Conservation (phyloP, 2,329 filamentous ascomycete genomes). For the Colletotrichum paranaense region DNA sequence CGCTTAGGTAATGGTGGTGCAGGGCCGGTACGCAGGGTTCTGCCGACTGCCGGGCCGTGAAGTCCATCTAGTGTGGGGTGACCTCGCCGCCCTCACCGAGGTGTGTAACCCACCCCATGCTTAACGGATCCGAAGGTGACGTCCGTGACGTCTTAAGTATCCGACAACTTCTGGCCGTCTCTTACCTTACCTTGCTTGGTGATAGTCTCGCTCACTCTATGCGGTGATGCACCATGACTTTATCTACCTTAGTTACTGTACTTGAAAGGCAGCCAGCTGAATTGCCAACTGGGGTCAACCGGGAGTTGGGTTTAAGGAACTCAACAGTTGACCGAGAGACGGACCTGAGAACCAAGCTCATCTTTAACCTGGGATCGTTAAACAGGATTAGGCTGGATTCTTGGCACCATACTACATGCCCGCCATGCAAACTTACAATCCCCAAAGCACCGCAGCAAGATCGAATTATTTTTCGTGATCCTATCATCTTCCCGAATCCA, state of each 20-base stretch:
- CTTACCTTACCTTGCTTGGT: background rate
- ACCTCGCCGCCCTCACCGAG: background rate
- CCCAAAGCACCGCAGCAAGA: background rate
- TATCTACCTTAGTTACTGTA: too few species aligned
- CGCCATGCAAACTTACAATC: background rate
- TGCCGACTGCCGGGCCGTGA: slow-evolving; percentile 20
- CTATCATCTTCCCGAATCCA: background rate
- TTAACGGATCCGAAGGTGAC: background rate
- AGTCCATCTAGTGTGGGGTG: background rate
- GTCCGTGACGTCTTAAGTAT: background rate
- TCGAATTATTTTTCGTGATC: background rate
- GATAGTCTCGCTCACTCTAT: background rate
- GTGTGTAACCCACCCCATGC: background rate
- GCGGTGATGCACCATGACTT: background rate
- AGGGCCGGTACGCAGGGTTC: slow-evolving; percentile 21
- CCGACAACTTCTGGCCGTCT: background rate
- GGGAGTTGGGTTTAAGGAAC: background rate
- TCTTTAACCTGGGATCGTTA: background rate
- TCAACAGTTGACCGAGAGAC: background rate
- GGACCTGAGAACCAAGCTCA: background rate
- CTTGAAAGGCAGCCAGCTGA: background rate
- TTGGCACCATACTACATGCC: background rate
- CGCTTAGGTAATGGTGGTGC: slow-evolving; percentile 25
- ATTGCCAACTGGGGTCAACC: background rate
- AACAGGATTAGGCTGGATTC: too few species aligned